phyloP scores from a whole-genome alignment of 495 filamentous ascomycete species.

The Penicillium nucicola region DNA sequence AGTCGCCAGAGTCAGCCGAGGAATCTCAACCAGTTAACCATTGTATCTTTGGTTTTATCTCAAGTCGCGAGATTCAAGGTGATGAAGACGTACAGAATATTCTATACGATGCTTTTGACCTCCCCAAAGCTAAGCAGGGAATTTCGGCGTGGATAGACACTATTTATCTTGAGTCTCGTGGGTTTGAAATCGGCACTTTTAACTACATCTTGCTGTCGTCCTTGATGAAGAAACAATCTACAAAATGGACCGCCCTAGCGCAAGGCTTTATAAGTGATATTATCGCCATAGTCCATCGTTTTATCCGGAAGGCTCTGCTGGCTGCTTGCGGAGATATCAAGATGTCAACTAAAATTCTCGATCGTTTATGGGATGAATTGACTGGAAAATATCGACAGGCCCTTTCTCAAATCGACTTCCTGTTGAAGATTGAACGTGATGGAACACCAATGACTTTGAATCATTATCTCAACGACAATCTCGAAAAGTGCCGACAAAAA shows the following conservation, averaged over 20 bases:
- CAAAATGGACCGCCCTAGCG: slow-evolving; percentile 50
- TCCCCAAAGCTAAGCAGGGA: not conserved
- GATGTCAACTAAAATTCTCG: slow-evolving; percentile 35
- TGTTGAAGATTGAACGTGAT: slow-evolving; percentile 50
- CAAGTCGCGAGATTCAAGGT: not conserved
- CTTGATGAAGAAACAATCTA: slow-evolving; percentile 51
- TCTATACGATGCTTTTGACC: slow-evolving; percentile 10
- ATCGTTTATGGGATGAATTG: slow-evolving; percentile 41
- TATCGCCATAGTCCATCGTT: slow-evolving; percentile 42
- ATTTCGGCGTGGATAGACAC: slow-evolving; percentile 31
- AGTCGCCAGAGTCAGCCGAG: too few species aligned
- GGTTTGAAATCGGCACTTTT: slow-evolving; percentile 37
- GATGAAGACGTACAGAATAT: slow-evolving; percentile 24
- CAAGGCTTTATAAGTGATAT: slow-evolving; percentile 40
- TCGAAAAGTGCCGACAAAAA: slow-evolving; percentile 35
- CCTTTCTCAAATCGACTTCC: slow-evolving; percentile 38
- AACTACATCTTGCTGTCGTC: slow-evolving; percentile 35
- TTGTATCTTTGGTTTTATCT: not conserved
- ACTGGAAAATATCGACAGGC: slow-evolving; percentile 37
- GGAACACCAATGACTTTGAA: slow-evolving; percentile 48
- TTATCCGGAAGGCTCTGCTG: slow-evolving; percentile 39
- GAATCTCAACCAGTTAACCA: not conserved
- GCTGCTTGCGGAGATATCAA: slow-evolving; percentile 35
- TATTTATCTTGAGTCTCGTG: slow-evolving; percentile 24
- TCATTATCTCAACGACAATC: slow-evolving; percentile 50